Conservation (phyloP, 2,329 filamentous ascomycete species). For the Emergomyces africanus region DNA sequence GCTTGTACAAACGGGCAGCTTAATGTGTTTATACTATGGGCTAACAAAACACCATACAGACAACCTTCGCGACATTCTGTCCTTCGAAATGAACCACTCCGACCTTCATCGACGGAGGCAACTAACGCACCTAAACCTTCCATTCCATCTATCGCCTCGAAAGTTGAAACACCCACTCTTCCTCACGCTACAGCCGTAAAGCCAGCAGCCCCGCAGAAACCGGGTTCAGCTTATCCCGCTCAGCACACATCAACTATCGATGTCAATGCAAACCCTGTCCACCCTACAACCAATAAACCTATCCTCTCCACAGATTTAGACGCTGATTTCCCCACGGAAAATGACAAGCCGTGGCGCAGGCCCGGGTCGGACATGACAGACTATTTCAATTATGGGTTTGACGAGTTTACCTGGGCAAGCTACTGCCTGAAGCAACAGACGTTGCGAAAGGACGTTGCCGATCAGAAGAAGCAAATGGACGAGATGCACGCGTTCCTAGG, state of each 20-base stretch:
- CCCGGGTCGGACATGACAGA: slow-evolving; percentile 91
- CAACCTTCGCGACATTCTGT: slow-evolving; percentile 27
- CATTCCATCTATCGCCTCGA: slow-evolving; percentile 19
- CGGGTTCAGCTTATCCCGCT: slow-evolving; percentile 53
- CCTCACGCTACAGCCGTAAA: slow-evolving; percentile 22
- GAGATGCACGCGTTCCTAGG: slow-evolving; percentile 49
- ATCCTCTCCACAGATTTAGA: slow-evolving; percentile 71
- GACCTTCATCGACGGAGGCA: slow-evolving; percentile 23
- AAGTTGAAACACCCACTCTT: slow-evolving; percentile 21
- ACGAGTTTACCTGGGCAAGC: slow-evolving; percentile 94
- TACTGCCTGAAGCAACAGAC: slow-evolving; percentile 83
- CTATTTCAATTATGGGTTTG: slow-evolving; percentile 98
- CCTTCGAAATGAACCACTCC: slow-evolving; percentile 24
- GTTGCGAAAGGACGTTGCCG: slow-evolving; percentile 62
- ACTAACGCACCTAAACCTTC: slow-evolving; percentile 19
- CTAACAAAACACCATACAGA: slow-evolving; percentile 15
- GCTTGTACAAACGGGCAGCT: slow-evolving; percentile 22
- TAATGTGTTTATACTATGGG: background rate
- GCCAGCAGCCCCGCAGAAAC: slow-evolving; percentile 33
- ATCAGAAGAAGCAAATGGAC: slow-evolving; percentile 60
- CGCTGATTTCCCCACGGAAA: slow-evolving; percentile 55
- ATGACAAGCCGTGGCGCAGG: slow-evolving; percentile 86
- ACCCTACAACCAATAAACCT: slow-evolving; percentile 62
- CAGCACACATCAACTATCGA: slow-evolving; percentile 68
- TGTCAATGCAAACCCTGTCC: slow-evolving; percentile 67